Conservation (phyloP, 225 moss, liverwort and hornwort species). For the Polytrichum commune region DNA sequence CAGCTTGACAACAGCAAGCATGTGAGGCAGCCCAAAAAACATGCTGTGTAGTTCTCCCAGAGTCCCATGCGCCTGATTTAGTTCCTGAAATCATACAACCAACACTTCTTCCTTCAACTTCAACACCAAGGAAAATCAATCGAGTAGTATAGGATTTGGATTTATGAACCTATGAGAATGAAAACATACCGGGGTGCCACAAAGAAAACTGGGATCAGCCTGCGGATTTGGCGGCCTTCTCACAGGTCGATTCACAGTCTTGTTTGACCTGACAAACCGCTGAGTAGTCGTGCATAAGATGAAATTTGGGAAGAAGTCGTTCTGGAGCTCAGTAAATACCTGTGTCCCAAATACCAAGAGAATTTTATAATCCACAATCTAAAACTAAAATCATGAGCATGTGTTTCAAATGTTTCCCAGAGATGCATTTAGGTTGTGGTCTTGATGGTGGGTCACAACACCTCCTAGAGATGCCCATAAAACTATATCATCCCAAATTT, state of each 20-base stretch:
- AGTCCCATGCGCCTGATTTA: conserved; percentile 80
- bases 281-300: conserved; percentile 90
- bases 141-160: background rate
- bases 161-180: background rate
- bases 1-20: conserved; percentile 88
- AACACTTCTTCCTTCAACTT: background rate
- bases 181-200: conserved; percentile 76
- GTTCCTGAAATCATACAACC: conserved; percentile 55
- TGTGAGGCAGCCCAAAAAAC: conserved; percentile 93
- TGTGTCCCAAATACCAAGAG: conserved; percentile 16
- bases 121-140: background rate
- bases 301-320: conserved; percentile 92
- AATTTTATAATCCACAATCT: too few relatives aligned
- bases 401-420: too few relatives aligned
- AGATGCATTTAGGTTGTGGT: too few relatives aligned
- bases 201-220: conserved; percentile 87
- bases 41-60: conserved; percentile 83
- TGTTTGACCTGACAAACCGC: conserved; percentile 76
- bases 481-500: too few relatives aligned
- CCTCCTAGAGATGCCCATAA: too few relatives aligned
- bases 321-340: conserved; percentile 90
- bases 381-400: too few relatives aligned
- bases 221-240: conserved; percentile 76
- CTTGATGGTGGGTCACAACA: too few relatives aligned
- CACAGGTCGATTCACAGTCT: conserved; percentile 66